A percentile compares a stretch with the other conserved stretches of the same genome.
These are phyloP conservation scores for Discostella stelligeroides DNA, from an alignment of 108 stramenopile genomes.

Conservation along the genomic window DNA sequence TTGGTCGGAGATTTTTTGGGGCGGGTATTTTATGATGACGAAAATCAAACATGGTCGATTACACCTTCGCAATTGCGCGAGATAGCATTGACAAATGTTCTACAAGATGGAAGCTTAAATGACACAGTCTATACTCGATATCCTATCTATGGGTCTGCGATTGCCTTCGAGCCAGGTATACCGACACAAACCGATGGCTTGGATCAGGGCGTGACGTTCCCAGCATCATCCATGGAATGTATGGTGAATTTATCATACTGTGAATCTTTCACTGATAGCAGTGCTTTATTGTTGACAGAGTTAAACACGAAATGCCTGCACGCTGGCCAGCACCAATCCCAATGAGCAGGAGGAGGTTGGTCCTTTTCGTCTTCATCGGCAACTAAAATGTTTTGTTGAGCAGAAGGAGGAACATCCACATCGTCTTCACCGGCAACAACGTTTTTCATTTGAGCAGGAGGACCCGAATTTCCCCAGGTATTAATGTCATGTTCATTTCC, in stretches of 20 bases:
- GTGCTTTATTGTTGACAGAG: too few species aligned
- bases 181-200: constrained; percentile 1
- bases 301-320: constrained; percentile 56
- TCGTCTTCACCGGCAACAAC: too few species aligned
- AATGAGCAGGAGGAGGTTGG: too few species aligned
- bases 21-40: constrained; percentile 20
- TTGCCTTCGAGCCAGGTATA: constrained; percentile 27
- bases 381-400: too few species aligned
- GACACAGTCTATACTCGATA: neutral
- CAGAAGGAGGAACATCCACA: too few species aligned
- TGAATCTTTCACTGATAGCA: too few species aligned
- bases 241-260: neutral
- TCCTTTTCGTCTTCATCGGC: too few species aligned
- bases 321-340: constrained; percentile 37
- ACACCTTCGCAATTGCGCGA: constrained; percentile 1
- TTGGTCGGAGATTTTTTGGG: constrained; percentile 15
- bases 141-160: constrained; percentile 31
- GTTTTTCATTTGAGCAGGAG: too few species aligned
- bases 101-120: constrained; percentile 6
- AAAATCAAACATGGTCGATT: constrained; percentile 1
- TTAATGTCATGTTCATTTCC: too few species aligned
- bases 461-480: too few species aligned
- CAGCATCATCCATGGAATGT: constrained; percentile 12
- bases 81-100: constrained; percentile 18
- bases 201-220: constrained; percentile 16